Percentiles rank a stretch among this genome's conserved stretches.
phyloP scores from a whole-genome alignment of 2,329 filamentous ascomycete species.

The Metarhizium anisopliae region DNA sequence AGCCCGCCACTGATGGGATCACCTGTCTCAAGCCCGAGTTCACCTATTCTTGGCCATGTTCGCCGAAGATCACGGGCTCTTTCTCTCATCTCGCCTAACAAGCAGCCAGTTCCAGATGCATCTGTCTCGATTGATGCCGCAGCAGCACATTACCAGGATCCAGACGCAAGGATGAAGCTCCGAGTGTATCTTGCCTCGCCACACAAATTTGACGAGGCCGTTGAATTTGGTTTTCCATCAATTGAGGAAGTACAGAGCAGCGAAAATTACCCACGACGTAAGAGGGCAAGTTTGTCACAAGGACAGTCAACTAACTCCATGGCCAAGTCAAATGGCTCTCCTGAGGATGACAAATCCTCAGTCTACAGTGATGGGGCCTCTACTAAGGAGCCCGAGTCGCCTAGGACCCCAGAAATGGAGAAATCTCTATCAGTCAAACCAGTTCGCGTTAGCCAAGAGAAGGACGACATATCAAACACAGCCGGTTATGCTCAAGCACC shows the following conservation, averaged over 20 bases:
- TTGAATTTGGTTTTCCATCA: constrained; percentile 86
- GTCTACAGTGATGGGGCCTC: constrained; percentile 47
- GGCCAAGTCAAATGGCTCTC: constrained; percentile 47
- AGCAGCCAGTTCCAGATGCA: constrained; percentile 21
- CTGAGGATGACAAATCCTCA: constrained; percentile 49
- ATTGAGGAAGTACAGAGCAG: constrained; percentile 33
- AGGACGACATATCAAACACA: constrained; percentile 17
- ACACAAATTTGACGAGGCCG: constrained; percentile 90
- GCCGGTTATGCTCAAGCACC: constrained; percentile 41
- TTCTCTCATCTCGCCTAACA: constrained; percentile 41
- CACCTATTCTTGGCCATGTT: constrained; percentile 23
- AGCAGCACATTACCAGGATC: constrained; percentile 81
- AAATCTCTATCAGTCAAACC: constrained; percentile 23
- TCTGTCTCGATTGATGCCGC: constrained; percentile 49
- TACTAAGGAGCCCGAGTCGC: constrained; percentile 49
- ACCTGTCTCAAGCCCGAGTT: constrained; percentile 13
- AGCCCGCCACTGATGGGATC: constrained; percentile 17
- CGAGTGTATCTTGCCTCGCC: constrained; percentile 80
- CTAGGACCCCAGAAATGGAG: constrained; percentile 45
- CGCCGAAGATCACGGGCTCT: constrained; percentile 46
- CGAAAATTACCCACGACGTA: constrained; percentile 15
- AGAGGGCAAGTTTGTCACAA: constrained; percentile 15
- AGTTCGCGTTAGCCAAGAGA: constrained; percentile 15
- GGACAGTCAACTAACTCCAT: constrained; percentile 25
- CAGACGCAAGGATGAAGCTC: constrained; percentile 77